Evolutionary conservation across 2,329 filamentous ascomycete species (phyloP).

Genomic region (Cytospora schulzeri): DNA sequence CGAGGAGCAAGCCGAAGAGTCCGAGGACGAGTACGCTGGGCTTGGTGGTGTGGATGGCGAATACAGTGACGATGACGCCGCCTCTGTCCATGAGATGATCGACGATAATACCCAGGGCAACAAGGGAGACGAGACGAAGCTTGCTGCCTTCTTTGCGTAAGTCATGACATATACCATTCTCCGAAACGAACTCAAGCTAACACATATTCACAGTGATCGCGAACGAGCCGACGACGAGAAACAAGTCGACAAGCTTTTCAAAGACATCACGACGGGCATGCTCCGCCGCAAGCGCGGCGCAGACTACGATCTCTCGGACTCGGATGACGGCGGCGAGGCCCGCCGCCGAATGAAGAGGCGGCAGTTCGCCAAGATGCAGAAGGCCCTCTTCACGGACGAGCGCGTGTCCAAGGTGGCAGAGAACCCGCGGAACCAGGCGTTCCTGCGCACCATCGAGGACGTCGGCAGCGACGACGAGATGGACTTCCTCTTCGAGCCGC

Average conservation of each 20-base stretch:
- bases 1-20: conserved; percentile 93
- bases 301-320: conserved; percentile 85
- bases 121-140: conserved; percentile 74
- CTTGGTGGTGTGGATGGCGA: conserved; percentile 89
- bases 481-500: conserved; percentile 62
- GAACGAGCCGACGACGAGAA: conserved; percentile 82
- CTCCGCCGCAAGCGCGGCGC: conserved; percentile 81
- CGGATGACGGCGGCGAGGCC: conserved; percentile 82
- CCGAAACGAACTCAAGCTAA: neutral
- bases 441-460: conserved; percentile 88
- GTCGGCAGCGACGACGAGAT: conserved; percentile 73
- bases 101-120: conserved; percentile 77
- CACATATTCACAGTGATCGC: conserved; percentile 61
- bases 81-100: conserved; percentile 81
- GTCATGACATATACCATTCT: conserved; percentile 43
- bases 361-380: conserved; percentile 90
- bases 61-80: conserved; percentile 74
- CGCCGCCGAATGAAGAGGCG: conserved; percentile 78
- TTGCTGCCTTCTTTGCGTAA: conserved; percentile 89
- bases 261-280: conserved; percentile 86
- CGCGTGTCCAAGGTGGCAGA: conserved; percentile 87
- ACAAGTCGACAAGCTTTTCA: conserved; percentile 86
- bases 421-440: conserved; percentile 86
- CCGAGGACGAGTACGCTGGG: conserved; percentile 96
- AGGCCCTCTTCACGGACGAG: conserved; percentile 84